Conservation (phyloP, 805 yeast species). For the Myxozyma vanderwaltii region DNA sequence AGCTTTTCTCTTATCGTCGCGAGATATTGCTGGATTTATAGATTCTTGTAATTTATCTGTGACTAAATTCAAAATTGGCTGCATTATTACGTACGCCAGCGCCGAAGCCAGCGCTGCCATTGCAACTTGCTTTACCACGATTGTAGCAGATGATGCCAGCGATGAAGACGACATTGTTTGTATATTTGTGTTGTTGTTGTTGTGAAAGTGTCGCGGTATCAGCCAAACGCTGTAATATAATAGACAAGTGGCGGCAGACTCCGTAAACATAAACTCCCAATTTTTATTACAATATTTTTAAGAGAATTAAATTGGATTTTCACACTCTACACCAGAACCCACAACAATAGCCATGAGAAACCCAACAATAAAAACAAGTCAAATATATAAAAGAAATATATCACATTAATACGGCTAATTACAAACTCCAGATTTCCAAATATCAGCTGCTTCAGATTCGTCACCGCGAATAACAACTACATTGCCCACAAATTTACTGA, state of each 20-base stretch:
- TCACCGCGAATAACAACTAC: constrained; percentile 15
- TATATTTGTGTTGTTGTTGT: not conserved
- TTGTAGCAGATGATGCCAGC: not conserved
- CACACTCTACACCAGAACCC: no score
- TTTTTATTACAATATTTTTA: no score
- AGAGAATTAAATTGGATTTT: no score
- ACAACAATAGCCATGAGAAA: no score
- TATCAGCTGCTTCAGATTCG: constrained; percentile 10
- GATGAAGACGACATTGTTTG: not conserved
- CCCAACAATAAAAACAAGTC: no score
- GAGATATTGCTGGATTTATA: not conserved
- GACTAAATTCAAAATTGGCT: not conserved
- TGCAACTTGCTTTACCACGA: not conserved
- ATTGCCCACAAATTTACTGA: constrained; percentile 22
- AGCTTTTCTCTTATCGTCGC: not conserved
- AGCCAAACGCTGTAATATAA: no score
- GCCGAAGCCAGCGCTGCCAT: constrained; percentile 3
- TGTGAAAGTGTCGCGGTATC: no score
- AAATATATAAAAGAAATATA: no score
- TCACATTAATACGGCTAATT: not conserved
- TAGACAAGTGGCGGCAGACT: no score
- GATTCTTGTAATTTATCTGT: not conserved
- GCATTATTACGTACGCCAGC: not conserved
- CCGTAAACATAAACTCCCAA: no score
- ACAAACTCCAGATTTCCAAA: not conserved